Base-by-base conservation (phyloP, 139 green algal genomes). In the Chlamydomonas applanata region DNA sequence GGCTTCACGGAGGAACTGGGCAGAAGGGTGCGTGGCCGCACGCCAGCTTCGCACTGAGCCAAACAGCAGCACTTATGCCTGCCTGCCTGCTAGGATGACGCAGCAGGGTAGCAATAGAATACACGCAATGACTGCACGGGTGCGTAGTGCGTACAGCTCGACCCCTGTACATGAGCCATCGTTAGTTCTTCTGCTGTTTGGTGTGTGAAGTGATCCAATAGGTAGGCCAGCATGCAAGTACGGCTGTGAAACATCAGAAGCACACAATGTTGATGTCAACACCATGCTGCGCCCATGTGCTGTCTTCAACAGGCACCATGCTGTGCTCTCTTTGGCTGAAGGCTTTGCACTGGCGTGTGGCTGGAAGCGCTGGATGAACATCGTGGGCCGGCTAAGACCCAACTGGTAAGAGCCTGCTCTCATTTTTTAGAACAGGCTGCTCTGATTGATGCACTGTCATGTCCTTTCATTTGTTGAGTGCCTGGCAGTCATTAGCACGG, bases 321-420 rank as follows among this genome's bases (percentile, higher is more conserved):
- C 77, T 19, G 56, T 62, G 34, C 33, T 86, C 19, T 72, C 69
- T 16, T n/a, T 81, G 0, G 45, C 76, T 1, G 81, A 86, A 34
- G 81, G 52, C 4, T 86, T 83, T 74, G 76, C 81, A 1, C 46
- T 86, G 5, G 76, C 78, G 24, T 66, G 34, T 49, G 67, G 9
- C 9, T 78, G 68, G 53, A 72, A 74, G 66, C 71, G 79, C 24
- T 86, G 81, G 81, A 79, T 82, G 35, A 86, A 83, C 30, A 57
- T 86, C 2, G 69, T 86, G 2, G 81, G 81, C 13, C 40, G 70
- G 17, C 45, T 68, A 17, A 29, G 80, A 24, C 80, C 80, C 14
- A 63, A 72, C 68, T 86, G 80, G 80, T 86, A 59, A 60, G 79
- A 11, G n/a, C 16, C 34, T 20, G 16, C 62, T 49, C 30, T 69